Evolutionary conservation across 768 basidiomycete genomes (phyloP).

Genomic region (Serendipita vermifera): DNA sequence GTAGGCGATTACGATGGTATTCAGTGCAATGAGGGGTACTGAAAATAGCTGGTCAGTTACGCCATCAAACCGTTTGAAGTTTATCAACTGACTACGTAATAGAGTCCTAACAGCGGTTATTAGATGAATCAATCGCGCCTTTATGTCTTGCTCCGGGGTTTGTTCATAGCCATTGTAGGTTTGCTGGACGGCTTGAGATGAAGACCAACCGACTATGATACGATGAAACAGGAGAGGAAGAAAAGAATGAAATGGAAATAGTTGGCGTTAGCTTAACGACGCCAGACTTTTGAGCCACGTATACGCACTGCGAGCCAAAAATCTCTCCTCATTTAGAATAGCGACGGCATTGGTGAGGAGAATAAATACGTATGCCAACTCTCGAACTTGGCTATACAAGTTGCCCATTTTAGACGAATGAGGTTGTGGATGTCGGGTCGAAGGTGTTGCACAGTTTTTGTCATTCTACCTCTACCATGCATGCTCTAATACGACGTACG

Average conservation of each 20-base stretch:
- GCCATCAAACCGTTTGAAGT: constrained; percentile 14
- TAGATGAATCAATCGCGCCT: constrained; percentile 77
- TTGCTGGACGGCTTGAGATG: constrained; percentile 43
- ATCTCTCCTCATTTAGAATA: constrained; percentile 90
- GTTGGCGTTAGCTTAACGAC: background rate
- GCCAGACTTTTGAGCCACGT: constrained; percentile 9
- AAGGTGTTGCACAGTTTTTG: background rate
- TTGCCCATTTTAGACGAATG: too few species aligned
- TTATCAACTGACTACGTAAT: constrained; percentile 74
- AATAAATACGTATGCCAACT: constrained; percentile 69
- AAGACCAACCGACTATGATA: constrained; percentile 74
- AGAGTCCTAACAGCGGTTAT: constrained; percentile 92
- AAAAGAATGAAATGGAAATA: constrained; percentile 2
- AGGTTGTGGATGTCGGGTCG: background rate
- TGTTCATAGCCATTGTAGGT: constrained; percentile 48
- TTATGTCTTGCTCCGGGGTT: constrained; percentile 53
- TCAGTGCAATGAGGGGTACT: constrained; percentile 89
- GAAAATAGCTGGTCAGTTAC: constrained; percentile 13
- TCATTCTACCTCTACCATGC: background rate
- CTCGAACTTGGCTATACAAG: too few species aligned
- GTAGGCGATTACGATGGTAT: constrained; percentile 77
- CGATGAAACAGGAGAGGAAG: constrained; percentile 17
- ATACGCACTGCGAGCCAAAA: constrained; percentile 75
- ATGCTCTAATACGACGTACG: background rate
- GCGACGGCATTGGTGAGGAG: constrained; percentile 91